phyloP scores from a whole-genome alignment of 139 green algal genomes.

The Desmodesmus armatus region DNA sequence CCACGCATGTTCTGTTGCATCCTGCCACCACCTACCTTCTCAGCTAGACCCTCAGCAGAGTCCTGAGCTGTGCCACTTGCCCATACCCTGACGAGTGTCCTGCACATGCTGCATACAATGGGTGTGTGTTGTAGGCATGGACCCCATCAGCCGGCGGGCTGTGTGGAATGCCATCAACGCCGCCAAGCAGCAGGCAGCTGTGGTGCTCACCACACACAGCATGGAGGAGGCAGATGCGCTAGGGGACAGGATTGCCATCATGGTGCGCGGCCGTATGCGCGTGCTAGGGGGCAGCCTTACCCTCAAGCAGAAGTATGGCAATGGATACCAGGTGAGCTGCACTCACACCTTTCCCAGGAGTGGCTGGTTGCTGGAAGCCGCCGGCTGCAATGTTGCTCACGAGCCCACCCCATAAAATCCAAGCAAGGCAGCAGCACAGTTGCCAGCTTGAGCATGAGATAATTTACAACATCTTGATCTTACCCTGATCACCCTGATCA shows the following conservation, averaged over 20 bases:
- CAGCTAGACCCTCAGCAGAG: not conserved
- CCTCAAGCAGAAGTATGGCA: conserved; percentile 86
- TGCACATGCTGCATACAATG: not conserved
- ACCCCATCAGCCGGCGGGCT: conserved; percentile 75
- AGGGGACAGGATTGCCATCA: conserved; percentile 88
- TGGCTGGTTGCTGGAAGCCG: too few species aligned
- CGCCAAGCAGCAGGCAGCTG: conserved; percentile 67
- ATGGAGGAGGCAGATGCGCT: conserved; percentile 98
- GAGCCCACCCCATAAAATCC: not conserved
- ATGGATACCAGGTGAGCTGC: conserved; percentile 60
- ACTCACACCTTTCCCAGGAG: not conserved
- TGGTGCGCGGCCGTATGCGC: conserved; percentile 81
- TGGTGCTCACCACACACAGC: conserved; percentile 86
- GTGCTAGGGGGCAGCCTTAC: conserved; percentile 84
- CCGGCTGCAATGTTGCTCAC: not conserved
- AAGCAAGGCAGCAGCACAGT: not conserved
- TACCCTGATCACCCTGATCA: too few species aligned
- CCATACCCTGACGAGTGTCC: too few species aligned
- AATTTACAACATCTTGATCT: too few species aligned
- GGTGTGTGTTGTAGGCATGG: conserved; percentile 60
- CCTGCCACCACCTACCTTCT: not conserved
- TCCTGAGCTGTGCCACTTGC: not conserved
- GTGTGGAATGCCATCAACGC: conserved; percentile 92
- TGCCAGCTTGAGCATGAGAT: too few species aligned
- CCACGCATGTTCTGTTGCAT: not conserved